Base-by-base conservation (phyloP, 352 stramenopile species). In the Pythium sp. region DNA sequence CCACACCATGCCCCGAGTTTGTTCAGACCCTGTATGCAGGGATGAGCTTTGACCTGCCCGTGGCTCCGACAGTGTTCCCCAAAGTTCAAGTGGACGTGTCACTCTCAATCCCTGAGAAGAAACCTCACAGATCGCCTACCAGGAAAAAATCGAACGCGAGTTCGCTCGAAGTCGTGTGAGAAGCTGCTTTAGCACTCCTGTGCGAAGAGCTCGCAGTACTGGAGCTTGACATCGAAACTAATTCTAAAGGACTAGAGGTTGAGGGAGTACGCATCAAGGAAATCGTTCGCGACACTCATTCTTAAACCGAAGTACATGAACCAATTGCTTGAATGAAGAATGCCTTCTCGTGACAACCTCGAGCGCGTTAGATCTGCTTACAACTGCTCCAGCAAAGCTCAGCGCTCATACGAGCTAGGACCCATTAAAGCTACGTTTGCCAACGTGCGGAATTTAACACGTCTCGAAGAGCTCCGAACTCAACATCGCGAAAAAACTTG, bases 51-150 rank as follows among this genome's bases (percentile, higher is more conserved):
- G 65, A 64, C 2, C 43, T 47, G 0, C 47, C 65, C 0, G 49
- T 60, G 3, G 58, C 47, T 1, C 65, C 58, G n/a, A 70, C 65
- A 15, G 65, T 70, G 47, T 65, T 70, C 28, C 65, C 65, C 1
- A 61, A 32, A 43, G 47, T 70, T 14, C 58, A 61, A 26, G 34
- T 54, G 0, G 58, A 65, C 1, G 30, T 70, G 34, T 24, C 28
- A 8, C 47, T 65, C 20, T 47, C 59, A 15, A 24, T 64, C 8
- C 65, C 57, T 7, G 43, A 70, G 24, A 70, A 59, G 47, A 58
- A 64, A 26, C 12, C 34, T 18, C 6, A 49, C 22, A 3, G 15
- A 15, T 64, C 64, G 28, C 56, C 64, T 6, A 59, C 14, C 9
- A 28, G 38, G 14, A 64, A 12, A 12, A 69, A 69, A 28, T 58